A percentile compares a stretch with the other conserved stretches of the same genome.
Evolutionary conservation across 257 asterid species (phyloP).

Genomic region (Solanum gracilifrons): DNA sequence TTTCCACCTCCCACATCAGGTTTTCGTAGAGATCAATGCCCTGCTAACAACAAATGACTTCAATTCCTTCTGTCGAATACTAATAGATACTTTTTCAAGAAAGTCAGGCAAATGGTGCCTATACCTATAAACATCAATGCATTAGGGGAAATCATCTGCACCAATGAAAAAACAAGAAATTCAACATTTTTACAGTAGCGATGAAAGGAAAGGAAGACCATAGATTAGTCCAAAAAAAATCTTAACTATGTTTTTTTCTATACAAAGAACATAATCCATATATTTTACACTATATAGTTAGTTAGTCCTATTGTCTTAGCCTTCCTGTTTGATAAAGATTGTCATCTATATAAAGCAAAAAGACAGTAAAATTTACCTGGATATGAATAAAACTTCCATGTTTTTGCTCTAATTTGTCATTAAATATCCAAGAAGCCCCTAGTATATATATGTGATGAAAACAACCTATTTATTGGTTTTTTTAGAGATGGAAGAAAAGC

Average conservation of each 20-base stretch:
- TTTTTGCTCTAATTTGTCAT: not conserved
- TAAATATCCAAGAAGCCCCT: not conserved
- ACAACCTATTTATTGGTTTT: not conserved
- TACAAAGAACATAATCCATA: not conserved
- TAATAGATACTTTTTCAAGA: not conserved
- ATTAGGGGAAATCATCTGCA: not conserved
- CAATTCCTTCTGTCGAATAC: not conserved
- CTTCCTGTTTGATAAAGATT: not conserved
- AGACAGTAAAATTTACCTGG: not conserved
- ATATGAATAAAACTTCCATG: not conserved
- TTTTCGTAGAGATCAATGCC: not conserved
- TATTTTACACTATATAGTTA: not conserved
- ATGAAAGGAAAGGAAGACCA: not conserved
- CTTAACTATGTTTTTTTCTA: not conserved
- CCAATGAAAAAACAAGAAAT: not conserved
- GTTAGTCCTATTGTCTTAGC: not conserved
- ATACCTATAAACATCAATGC: not conserved
- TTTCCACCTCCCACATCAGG: not conserved
- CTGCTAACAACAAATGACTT: not conserved
- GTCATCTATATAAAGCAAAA: not conserved
- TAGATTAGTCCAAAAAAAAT: not conserved
- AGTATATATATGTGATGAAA: not conserved
- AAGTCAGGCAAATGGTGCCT: not conserved
- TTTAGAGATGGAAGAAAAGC: not conserved
- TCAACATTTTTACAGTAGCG: not conserved